Conservation (phyloP, 208 protist genomes). For the Leishmania amazonensis region DNA sequence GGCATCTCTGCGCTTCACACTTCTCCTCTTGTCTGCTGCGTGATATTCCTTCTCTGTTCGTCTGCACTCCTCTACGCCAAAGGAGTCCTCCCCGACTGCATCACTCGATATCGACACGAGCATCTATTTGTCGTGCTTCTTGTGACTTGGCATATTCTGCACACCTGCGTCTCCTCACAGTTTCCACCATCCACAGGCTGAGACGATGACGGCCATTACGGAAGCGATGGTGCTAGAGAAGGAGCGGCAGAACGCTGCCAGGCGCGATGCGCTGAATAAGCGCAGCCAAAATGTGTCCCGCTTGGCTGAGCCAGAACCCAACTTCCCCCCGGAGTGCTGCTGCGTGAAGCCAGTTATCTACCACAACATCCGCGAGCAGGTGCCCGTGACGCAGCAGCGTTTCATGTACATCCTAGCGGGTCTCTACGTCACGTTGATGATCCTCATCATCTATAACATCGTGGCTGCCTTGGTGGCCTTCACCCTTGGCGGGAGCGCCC, state of each 20-base stretch:
- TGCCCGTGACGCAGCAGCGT: slow-evolving; percentile 67
- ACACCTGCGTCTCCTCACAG: neutral
- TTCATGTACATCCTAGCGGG: slow-evolving; percentile 85
- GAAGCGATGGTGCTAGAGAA: slow-evolving; percentile 79
- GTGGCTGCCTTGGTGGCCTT: slow-evolving; percentile 54
- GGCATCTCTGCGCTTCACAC: neutral
- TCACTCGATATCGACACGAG: neutral
- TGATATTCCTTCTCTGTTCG: neutral
- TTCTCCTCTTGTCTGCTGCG: neutral
- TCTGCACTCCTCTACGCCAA: neutral
- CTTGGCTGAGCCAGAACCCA: slow-evolving; percentile 54
- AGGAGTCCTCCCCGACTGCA: neutral
- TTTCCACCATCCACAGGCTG: neutral
- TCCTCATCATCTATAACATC: slow-evolving; percentile 84
- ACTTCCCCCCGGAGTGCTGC: slow-evolving; percentile 84
- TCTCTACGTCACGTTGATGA: slow-evolving; percentile 65
- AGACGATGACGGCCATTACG: slow-evolving; percentile 37
- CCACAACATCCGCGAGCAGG: slow-evolving; percentile 82
- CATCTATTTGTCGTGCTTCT: neutral
- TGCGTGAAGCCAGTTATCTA: slow-evolving; percentile 86
- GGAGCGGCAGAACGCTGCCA: slow-evolving; percentile 63
- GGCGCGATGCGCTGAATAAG: slow-evolving; percentile 44
- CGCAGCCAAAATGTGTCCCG: slow-evolving; percentile 33
- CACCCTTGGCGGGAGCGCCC: slow-evolving; percentile 46
- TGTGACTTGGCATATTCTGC: neutral